Evolutionary conservation across 2,329 filamentous ascomycete genomes (phyloP), one percentile per base, ranked within the genome.

Genomic region (Sclerotinia trifoliorum): DNA sequence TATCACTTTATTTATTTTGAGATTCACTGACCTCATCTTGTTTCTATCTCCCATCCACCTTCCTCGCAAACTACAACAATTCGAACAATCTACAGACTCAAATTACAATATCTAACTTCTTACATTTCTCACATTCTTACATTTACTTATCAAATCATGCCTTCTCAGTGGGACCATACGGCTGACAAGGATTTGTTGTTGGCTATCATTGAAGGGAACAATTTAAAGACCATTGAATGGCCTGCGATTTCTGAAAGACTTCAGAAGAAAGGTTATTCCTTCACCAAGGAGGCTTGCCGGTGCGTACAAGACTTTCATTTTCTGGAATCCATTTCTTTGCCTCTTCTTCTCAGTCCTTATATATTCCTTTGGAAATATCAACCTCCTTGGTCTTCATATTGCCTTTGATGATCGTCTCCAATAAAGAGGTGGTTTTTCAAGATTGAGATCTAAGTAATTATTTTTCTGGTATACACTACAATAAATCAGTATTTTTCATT

Each of bases 221-320:
- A 70, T 17, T 49, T 76, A 2, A 74, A 73, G 35, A 51, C 65
- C 10, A 73, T 75, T 29, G 62, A 71, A 11, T 78, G 76, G 76
- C 61, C 67, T 6, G 61, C 39, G 1, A 72, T 77, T 19, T 49
- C 75, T 6, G 65, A 42, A 0, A 66, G 65, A 32, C 72, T 78
- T 69, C n/a, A 61, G 1, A 24, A 44, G 10, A 74, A 74, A 54
- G 71, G 71, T 17, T 72, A 76, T 54, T 70, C 51, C 35, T 76
- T 76, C 61, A 72, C 72, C 11, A 70, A 74, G 29, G 75, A 77
- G 65, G 76, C 72, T 11, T 78, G 76, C 32, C 72, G 75, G 76
- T 77, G 74, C 42, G 75, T 71, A 46, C 13, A 42, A 24, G n/a
- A 21, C 1, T 65, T 57, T 49, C 19, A 4, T 39, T 39, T 15